phyloP scores from a whole-genome alignment of 2,329 filamentous ascomycete species.

The Chrysosporium queenslandicum region DNA sequence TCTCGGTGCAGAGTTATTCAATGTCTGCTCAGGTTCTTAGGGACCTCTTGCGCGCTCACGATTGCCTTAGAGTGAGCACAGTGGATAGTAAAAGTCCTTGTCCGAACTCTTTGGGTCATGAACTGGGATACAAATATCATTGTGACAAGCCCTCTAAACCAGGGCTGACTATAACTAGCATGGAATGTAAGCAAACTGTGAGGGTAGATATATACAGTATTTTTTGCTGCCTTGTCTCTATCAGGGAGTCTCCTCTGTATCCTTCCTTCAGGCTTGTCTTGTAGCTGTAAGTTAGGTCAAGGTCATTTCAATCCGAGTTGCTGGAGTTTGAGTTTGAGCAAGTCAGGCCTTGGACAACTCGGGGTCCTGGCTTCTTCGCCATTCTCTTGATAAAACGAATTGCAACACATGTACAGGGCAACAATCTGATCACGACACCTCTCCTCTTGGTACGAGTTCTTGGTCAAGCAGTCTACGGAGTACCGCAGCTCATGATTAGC shows the following conservation, averaged over 20 bases:
- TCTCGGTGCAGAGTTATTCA: constrained; percentile 67
- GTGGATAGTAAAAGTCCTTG: constrained; percentile 23
- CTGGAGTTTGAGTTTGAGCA: constrained; percentile 76
- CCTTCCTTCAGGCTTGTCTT: neutral
- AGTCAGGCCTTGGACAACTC: constrained; percentile 73
- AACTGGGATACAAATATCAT: constrained; percentile 13
- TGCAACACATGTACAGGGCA: constrained; percentile 87
- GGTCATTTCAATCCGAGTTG: constrained; percentile 44
- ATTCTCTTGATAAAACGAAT: constrained; percentile 70
- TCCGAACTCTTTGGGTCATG: constrained; percentile 8
- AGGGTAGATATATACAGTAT: too few species aligned
- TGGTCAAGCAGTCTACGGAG: constrained; percentile 59
- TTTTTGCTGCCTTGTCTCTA: too few species aligned
- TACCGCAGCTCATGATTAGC: neutral
- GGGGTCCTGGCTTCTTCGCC: constrained; percentile 66
- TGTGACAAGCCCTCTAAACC: constrained; percentile 3
- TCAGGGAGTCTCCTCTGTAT: too few species aligned
- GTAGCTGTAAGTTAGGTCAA: neutral
- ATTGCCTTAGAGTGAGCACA: constrained; percentile 75
- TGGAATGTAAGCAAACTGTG: too few species aligned
- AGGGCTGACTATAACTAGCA: neutral
- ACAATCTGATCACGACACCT: constrained; percentile 71
- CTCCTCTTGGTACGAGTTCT: constrained; percentile 73
- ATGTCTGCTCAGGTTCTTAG: constrained; percentile 80
- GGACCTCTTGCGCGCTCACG: constrained; percentile 92